Conservation (phyloP, 2,329 filamentous ascomycete genomes). For the Xylaria sp. region DNA sequence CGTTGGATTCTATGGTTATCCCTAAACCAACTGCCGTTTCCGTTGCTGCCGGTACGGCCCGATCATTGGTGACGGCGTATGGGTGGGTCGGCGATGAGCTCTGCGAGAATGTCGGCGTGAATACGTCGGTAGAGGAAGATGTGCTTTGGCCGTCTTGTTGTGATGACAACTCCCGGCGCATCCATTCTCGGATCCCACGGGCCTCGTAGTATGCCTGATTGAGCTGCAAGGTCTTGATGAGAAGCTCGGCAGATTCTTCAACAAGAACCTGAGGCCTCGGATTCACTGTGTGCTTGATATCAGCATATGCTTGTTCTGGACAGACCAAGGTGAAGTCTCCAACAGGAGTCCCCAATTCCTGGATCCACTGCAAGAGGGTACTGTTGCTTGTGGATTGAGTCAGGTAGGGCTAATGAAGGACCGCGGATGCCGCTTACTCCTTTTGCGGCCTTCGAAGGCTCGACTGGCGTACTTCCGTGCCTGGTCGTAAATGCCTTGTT, state of each 20-base stretch:
- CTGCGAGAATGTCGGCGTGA: neutral
- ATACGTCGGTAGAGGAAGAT: neutral
- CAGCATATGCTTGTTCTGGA: no score
- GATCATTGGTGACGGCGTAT: slow-evolving; percentile 1
- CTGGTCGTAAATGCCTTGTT: slow-evolving; percentile 20
- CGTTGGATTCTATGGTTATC: neutral
- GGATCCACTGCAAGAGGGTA: no score
- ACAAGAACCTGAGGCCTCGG: slow-evolving; percentile 21
- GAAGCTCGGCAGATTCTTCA: slow-evolving; percentile 30
- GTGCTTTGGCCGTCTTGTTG: neutral
- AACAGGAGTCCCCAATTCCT: no score
- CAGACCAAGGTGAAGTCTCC: no score
- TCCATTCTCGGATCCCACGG: slow-evolving; percentile 30
- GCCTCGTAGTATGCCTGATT: slow-evolving; percentile 33
- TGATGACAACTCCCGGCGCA: slow-evolving; percentile 18
- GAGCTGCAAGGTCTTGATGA: slow-evolving; percentile 28
- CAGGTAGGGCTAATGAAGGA: no score
- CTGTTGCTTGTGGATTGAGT: no score
- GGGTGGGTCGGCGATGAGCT: slow-evolving; percentile 3
- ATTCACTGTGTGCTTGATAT: neutral
- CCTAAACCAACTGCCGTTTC: neutral
- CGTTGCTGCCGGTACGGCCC: no score
- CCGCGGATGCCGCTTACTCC: neutral
- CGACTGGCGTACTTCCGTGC: slow-evolving; percentile 25
- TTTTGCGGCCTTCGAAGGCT: slow-evolving; percentile 30